phyloP scores from a whole-genome alignment of 2,329 filamentous ascomycete genomes.

The Epichloe bromicola region DNA sequence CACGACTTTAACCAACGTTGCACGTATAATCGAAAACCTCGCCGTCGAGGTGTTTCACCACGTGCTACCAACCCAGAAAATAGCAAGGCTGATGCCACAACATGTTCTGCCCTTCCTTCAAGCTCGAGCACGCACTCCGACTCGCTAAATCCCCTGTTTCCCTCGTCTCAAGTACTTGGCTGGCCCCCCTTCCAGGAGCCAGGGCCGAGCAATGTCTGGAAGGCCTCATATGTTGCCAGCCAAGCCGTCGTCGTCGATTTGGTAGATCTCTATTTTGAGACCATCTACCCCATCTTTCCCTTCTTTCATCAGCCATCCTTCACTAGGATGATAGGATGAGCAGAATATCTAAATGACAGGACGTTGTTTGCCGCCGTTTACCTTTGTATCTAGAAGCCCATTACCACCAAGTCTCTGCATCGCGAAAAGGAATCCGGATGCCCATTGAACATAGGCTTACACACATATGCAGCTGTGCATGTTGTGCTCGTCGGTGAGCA shows the following conservation, averaged over 20 bases:
- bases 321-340: slow-evolving; percentile 23
- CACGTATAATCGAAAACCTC: slow-evolving; percentile 29
- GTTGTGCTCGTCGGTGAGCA: slow-evolving; percentile 35
- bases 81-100: slow-evolving; percentile 7
- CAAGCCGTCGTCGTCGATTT: slow-evolving; percentile 22
- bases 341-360: slow-evolving; percentile 29
- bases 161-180: not conserved
- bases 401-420: no score
- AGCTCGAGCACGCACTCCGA: not conserved
- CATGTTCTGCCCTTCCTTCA: not conserved
- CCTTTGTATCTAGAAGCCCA: no score
- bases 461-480: no score
- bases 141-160: not conserved
- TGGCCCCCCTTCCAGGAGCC: not conserved
- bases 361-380: slow-evolving; percentile 34
- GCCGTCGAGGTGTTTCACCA: slow-evolving; percentile 18
- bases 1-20: slow-evolving; percentile 35
- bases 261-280: slow-evolving; percentile 37
- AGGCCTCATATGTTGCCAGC: not conserved
- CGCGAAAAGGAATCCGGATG: no score
- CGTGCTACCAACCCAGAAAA: slow-evolving; percentile 3
- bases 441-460: no score
- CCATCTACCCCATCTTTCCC: slow-evolving; percentile 40
- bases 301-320: slow-evolving; percentile 36
- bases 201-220: not conserved